Evolutionary conservation across 495 filamentous ascomycete species (phyloP), one percentile per base, ranked within the genome.

Genomic region (Penicillium arizonense): DNA sequence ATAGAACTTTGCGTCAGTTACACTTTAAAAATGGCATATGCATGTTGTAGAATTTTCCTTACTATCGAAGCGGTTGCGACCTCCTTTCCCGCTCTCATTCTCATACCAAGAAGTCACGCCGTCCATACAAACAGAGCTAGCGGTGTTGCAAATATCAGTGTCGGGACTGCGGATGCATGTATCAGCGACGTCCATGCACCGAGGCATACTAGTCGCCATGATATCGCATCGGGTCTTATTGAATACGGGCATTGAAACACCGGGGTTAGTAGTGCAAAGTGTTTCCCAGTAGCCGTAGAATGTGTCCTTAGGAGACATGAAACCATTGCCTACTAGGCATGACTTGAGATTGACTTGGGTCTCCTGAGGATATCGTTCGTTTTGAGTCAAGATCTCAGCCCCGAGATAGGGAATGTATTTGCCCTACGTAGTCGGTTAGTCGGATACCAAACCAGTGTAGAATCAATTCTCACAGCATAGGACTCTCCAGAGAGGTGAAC

Each of bases 231-330:
- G 58, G 0, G 74, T 75, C 20, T 63, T 34, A 45, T 75, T 77
- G 61, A 75, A 75, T 1, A 76, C 58, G 16, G 72, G 72, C n/a
- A 53, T 47, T 4, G 55, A 18, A 43, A 76, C 58, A 18, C 67
- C 69, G 2, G 72, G 72, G 39, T 77, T 75, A 3, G 71, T 74
- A 0, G 69, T 74, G 55, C 74, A 75, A 11, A 75, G 68, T 0
- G 74, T 75, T 56, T 75, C 72, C 67, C 69, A 77, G 52, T 75
- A 73, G 14, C 74, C 72, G 43, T 64, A 77, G 9, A 35, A 40
- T 0, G 58, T 51, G 41, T 74, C 64, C 20, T 58, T 61, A 2
- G 62, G 68, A 2, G 71, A 75, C 45, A 75, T 66, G 44, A 38
- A 67, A 2, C 64, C 71, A 45, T 77, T 71, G 16, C 74, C 72